These are phyloP conservation scores for Colletotrichum shisoi DNA, from an alignment of 2,329 filamentous ascomycete species.

Conservation along the genomic window DNA sequence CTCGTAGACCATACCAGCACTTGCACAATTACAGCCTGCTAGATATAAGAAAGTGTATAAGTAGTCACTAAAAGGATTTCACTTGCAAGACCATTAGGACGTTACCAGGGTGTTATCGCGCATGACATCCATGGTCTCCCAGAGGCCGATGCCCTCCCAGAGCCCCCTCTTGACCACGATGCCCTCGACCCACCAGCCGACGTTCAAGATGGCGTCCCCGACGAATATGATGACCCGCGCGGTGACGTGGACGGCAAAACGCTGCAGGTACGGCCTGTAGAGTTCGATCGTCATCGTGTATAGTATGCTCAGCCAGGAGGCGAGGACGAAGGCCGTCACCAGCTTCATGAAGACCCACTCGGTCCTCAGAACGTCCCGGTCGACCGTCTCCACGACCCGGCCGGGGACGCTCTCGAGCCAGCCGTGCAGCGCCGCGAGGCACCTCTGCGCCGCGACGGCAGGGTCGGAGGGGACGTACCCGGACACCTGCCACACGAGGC, in stretches of 20 bases:
- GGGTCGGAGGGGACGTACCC: neutral
- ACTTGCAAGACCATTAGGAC: neutral
- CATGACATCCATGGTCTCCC: neutral
- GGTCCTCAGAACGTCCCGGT: conserved; percentile 9
- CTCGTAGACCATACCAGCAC: too few species aligned
- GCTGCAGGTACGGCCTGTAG: conserved; percentile 4
- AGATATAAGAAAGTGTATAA: too few species aligned
- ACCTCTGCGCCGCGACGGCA: neutral
- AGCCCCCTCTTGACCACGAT: neutral
- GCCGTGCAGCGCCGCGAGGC: neutral
- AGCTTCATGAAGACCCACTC: conserved; percentile 10
- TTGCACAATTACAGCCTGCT: too few species aligned
- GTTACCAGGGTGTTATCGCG: too few species aligned
- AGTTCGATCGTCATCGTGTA: conserved; percentile 36
- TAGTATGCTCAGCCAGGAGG: conserved; percentile 40
- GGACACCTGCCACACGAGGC: conserved; percentile 2
- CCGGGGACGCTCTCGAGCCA: neutral
- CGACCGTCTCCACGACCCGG: neutral
- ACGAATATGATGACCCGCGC: neutral
- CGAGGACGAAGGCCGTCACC: conserved; percentile 32
- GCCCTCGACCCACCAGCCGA: conserved; percentile 13
- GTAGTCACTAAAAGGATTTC: too few species aligned
- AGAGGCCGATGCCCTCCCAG: conserved; percentile 1
- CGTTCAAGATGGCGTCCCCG: conserved; percentile 6
- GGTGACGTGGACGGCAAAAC: neutral